Conservation (phyloP, 768 basidiomycete genomes). For the Serendipita vermifera region DNA sequence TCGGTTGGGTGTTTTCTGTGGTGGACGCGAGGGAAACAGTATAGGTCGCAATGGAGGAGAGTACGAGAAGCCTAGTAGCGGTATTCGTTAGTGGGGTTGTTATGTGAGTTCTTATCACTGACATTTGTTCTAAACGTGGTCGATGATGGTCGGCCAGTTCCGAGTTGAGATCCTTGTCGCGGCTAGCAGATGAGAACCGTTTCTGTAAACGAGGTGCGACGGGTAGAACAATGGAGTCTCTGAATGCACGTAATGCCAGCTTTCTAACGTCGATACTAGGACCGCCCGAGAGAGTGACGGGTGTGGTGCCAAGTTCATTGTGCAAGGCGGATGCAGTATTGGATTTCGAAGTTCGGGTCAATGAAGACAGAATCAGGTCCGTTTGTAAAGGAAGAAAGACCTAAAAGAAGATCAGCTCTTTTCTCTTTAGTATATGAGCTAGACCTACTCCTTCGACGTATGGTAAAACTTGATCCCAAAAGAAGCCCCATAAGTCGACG, state of each 20-base stretch:
- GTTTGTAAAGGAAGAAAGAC: slow-evolving; percentile 49
- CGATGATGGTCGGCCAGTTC: slow-evolving; percentile 45
- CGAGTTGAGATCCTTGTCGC: slow-evolving; percentile 42
- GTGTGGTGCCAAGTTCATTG: neutral
- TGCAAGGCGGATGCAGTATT: slow-evolving; percentile 34
- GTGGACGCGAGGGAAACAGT: neutral
- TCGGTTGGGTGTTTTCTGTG: slow-evolving; percentile 16
- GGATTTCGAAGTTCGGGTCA: slow-evolving; percentile 47
- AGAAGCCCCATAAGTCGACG: slow-evolving; percentile 86
- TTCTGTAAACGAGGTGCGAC: slow-evolving; percentile 42
- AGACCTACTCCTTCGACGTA: slow-evolving; percentile 71
- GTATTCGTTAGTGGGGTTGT: neutral
- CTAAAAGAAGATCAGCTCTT: slow-evolving; percentile 21
- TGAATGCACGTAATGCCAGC: slow-evolving; percentile 65
- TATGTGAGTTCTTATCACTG: too few species aligned
- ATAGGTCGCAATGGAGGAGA: slow-evolving; percentile 15
- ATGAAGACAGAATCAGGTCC: slow-evolving; percentile 48
- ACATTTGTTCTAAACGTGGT: slow-evolving; percentile 75
- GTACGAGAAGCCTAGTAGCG: slow-evolving; percentile 24
- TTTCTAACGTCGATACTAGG: slow-evolving; percentile 67
- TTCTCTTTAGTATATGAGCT: neutral
- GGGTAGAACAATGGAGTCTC: slow-evolving; percentile 66
- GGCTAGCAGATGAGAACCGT: slow-evolving; percentile 34
- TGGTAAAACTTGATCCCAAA: slow-evolving; percentile 79
- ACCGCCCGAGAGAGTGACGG: slow-evolving; percentile 22